These are phyloP conservation scores for Pseudocohnilembus persalinus DNA, from an alignment of 169 alveolate species.

Conservation along the genomic window DNA sequence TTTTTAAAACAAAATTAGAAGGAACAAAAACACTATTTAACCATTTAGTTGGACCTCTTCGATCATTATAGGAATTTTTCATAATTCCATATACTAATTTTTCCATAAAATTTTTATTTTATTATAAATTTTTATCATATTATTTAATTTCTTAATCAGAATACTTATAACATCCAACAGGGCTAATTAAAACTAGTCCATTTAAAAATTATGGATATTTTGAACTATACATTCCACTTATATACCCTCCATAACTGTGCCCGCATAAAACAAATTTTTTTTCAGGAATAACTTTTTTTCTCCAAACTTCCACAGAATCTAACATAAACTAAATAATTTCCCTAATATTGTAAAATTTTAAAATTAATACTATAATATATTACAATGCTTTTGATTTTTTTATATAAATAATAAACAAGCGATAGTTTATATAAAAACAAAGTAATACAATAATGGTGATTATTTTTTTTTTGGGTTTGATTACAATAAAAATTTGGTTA, in stretches of 20 bases:
- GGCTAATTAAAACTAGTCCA: constrained; percentile 22
- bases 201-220: constrained; percentile 44
- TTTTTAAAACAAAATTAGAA: background rate
- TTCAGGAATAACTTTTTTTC: constrained; percentile 16
- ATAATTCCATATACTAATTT: constrained; percentile 26
- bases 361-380: too few species aligned
- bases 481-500: too few species aligned
- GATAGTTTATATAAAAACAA: too few species aligned
- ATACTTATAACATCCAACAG: constrained; percentile 34
- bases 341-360: too few species aligned
- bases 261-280: constrained; percentile 57
- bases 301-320: too few species aligned
- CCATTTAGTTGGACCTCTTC: constrained; percentile 3
- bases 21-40: constrained; percentile 14
- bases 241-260: constrained; percentile 68
- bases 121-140: constrained; percentile 8
- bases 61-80: background rate
- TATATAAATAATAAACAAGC: too few species aligned
- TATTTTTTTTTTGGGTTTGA: too few species aligned
- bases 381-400: too few species aligned
- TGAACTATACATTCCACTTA: constrained; percentile 48
- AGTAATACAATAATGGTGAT: too few species aligned
- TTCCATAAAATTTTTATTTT: background rate
- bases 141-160: constrained; percentile 26
- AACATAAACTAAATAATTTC: too few species aligned